A percentile compares a stretch with the other conserved stretches of the same genome.
These are phyloP conservation scores for Rhizopogon vesiculosus DNA, from an alignment of 768 basidiomycete genomes.

Conservation along the genomic window DNA sequence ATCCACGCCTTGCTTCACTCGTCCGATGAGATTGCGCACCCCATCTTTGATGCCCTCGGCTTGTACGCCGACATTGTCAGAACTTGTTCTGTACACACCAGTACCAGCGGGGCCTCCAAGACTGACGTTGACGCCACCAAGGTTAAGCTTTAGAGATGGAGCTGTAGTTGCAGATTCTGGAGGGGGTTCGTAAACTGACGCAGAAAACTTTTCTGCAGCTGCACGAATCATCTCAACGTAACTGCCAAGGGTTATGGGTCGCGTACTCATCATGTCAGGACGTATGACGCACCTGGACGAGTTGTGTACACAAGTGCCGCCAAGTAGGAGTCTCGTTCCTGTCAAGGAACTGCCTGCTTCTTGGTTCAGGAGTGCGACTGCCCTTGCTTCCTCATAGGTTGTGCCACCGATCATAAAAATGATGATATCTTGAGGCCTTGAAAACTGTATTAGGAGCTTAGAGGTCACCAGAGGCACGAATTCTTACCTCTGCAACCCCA, in stretches of 20 bases:
- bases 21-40: slow-evolving; percentile 80
- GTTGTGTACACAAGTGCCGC: slow-evolving; percentile 94
- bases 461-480: slow-evolving; percentile 1
- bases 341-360: slow-evolving; percentile 54
- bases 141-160: slow-evolving; percentile 84
- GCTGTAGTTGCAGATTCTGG: slow-evolving; percentile 68
- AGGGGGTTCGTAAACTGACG: slow-evolving; percentile 68
- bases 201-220: slow-evolving; percentile 58
- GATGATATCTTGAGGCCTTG: slow-evolving; percentile 92
- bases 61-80: slow-evolving; percentile 68
- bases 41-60: slow-evolving; percentile 89
- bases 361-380: slow-evolving; percentile 83
- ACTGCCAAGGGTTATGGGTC: slow-evolving; percentile 33
- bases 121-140: slow-evolving; percentile 89
- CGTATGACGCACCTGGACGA: slow-evolving; percentile 67
- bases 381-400: slow-evolving; percentile 92
- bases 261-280: neutral
- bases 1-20: slow-evolving; percentile 84
- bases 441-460: neutral
- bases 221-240: slow-evolving; percentile 87
- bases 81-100: slow-evolving; percentile 81
- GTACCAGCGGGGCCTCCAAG: slow-evolving; percentile 84
- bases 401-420: slow-evolving; percentile 96
- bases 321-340: slow-evolving; percentile 78
- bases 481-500: slow-evolving; percentile 64